Evolutionary conservation across 2,329 filamentous ascomycete species (phyloP).

Genomic region (Trichoderma brevicompactum): DNA sequence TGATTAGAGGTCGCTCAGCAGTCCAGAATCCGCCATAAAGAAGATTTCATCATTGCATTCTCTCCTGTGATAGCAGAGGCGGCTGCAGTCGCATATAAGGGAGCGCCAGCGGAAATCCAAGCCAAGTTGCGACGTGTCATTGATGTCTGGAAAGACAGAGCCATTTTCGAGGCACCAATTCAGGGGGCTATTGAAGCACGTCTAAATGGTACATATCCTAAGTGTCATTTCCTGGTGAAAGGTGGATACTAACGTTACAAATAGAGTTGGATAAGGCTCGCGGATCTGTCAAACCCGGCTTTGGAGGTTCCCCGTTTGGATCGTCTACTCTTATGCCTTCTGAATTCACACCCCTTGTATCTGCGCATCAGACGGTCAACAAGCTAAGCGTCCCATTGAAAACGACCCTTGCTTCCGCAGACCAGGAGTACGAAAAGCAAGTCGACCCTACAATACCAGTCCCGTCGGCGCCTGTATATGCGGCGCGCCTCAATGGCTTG

Average conservation of each 20-base stretch:
- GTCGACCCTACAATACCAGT: conserved; percentile 69
- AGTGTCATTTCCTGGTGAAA: not conserved
- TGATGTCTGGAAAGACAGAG: conserved; percentile 88
- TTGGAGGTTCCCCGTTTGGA: conserved; percentile 63
- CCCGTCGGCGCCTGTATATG: conserved; percentile 86
- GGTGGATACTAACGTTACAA: conserved; percentile 30
- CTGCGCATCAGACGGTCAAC: conserved; percentile 71
- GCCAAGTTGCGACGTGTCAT: conserved; percentile 85
- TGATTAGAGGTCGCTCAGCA: conserved; percentile 88
- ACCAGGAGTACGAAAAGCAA: conserved; percentile 82
- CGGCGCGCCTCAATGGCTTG: conserved; percentile 85
- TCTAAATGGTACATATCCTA: conserved; percentile 67
- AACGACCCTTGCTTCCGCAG: conserved; percentile 69
- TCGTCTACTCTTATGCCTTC: conserved; percentile 65
- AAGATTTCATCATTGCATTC: conserved; percentile 91
- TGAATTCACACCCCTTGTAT: conserved; percentile 76
- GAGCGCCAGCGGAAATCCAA: conserved; percentile 83
- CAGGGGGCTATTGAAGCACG: conserved; percentile 79
- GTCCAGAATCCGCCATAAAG: conserved; percentile 87
- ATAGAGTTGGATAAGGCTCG: conserved; percentile 67
- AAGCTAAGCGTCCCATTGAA: conserved; percentile 74
- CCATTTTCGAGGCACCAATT: conserved; percentile 81
- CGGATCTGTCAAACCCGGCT: conserved; percentile 55
- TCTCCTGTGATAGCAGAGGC: conserved; percentile 91
- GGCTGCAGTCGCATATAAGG: conserved; percentile 87